These are phyloP conservation scores for Sarocladium oryzae DNA, from an alignment of 2,329 filamentous ascomycete species.

Conservation along the genomic window DNA sequence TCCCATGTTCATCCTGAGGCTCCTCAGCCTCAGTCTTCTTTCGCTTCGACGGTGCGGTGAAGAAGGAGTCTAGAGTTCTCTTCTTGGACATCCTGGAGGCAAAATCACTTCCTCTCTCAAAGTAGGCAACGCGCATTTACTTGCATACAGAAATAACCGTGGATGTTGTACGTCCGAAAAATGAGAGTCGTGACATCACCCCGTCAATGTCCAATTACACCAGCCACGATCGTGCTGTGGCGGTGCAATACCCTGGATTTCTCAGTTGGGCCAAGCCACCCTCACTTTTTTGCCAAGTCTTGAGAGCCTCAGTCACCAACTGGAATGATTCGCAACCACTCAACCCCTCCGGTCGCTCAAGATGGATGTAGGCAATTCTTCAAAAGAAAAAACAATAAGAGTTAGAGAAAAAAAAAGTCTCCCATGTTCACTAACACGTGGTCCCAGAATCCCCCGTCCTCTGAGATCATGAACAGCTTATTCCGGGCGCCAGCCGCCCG, in stretches of 20 bases:
- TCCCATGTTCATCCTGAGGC: background rate
- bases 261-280: background rate
- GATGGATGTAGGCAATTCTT: constrained; percentile 5
- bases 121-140: background rate
- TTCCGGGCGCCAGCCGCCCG: constrained; percentile 78
- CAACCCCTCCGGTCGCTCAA: constrained; percentile 3
- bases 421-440: background rate
- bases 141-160: background rate
- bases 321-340: background rate
- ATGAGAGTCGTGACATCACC: constrained; percentile 8
- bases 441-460: background rate
- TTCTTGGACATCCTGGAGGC: constrained; percentile 36
- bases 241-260: background rate
- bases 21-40: background rate
- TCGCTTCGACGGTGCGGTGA: constrained; percentile 43
- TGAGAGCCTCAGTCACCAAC: constrained; percentile 6
- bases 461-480: constrained; percentile 37
- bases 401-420: too few relatives aligned
- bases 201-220: background rate
- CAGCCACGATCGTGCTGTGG: constrained; percentile 1
- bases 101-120: too few relatives aligned
- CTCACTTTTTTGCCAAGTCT: constrained; percentile 3
- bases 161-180: background rate
- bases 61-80: constrained; percentile 65
- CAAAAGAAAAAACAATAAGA: background rate